Evolutionary conservation across 192 early-diverging fungal genomes (phyloP), one percentile per base, ranked within the genome.

Genomic region (Phlyctochytrium arcticum): DNA sequence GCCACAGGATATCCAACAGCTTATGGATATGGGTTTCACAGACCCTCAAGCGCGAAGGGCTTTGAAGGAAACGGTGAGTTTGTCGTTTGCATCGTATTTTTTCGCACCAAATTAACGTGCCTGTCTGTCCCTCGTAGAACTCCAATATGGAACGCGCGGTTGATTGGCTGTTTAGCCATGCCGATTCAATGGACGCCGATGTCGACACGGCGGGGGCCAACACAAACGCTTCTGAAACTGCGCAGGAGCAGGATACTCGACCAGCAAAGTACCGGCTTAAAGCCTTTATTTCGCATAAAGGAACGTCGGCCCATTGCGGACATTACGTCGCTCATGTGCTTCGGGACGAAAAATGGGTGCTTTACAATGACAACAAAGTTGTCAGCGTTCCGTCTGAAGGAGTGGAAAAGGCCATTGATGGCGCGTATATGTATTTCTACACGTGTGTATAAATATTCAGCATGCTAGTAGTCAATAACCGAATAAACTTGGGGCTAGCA

Each of bases 351-450:
- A 66, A 73, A 36, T 99, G 97, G 97, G 84, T 89, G 54, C 74
- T 99, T 57, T 96, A 89, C 77, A 99, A 99, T 75, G 97, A 99
- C 75, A 84, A 94, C 64, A 95, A 92, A 76, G 97, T 97, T 6
- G 97, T 89, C 5, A 75, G 70, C 32, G 85, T 89, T 37, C 74
- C 84, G 7, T n/a, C n/a, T n/a, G n/a, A n/a, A n/a, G 72, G 80
- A 42, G 47, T 70, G 2, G 68, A 75, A 26, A 62, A 67, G 48
- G 73, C 72, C 8, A 37, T 75, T 27, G 61, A 57, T 9, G 75
- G 77, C 39, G 79, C 71, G 15, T 81, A 81, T 50, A 75, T 81
- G 42, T 81, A 77, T 49, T 48, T 77, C 30, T 81, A 73, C 50
- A 2, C 48, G 7, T 54, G 69, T 10, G 34, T 60, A 3, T 44